Base-by-base conservation (phyloP, 1,284 basidiomycete species). In the Chondrostereum purpureum region DNA sequence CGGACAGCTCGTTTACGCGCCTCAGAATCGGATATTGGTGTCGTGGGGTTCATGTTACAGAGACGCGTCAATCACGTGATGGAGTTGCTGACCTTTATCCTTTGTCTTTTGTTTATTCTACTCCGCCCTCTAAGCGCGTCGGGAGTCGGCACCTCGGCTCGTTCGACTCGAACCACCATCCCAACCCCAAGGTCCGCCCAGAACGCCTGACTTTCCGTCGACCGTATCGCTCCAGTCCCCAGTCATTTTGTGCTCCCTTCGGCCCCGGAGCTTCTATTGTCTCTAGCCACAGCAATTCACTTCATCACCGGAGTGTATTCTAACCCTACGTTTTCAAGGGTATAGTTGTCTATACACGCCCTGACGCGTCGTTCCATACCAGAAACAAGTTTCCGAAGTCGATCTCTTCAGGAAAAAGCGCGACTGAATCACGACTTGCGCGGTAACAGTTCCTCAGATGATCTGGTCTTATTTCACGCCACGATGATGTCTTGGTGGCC, bases 321-420 rank as follows among this genome's bases (percentile, higher is more conserved):
- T 54, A 54, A 54, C 53, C 53, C 53, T 54, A 54, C 50, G 50
- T 51, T n/a, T 24, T 35, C 43, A 33, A 35, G 39, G 49, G 44
- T 31, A 44, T 39, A 35, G 35, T 14, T 19, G 12, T 44, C 22
- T 35, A 19, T 12, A 31, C 13, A n/a, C 4, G 14, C 5, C 20
- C 22, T 43, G 36, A n/a, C 35, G 46, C 42, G 46, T 48, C 18
- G 34, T 41, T 23, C 11, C 21, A 22, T 39, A 35, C 16, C 18
- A 11, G 22, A 36, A 24, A 19, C 31, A 44, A 22, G 36, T 38
- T 36, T 20, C 35, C 33, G 37, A 39, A 19, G 22, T 21, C 36
- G 47, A 16, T 40, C 36, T 13, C 22, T 10, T 20, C n/a, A n/a
- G n/a, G n/a, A n/a, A n/a, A n/a, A n/a, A n/a, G n/a, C 18, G 45